Base-by-base conservation (phyloP, 768 basidiomycete genomes). In the Lyophyllum atratum region DNA sequence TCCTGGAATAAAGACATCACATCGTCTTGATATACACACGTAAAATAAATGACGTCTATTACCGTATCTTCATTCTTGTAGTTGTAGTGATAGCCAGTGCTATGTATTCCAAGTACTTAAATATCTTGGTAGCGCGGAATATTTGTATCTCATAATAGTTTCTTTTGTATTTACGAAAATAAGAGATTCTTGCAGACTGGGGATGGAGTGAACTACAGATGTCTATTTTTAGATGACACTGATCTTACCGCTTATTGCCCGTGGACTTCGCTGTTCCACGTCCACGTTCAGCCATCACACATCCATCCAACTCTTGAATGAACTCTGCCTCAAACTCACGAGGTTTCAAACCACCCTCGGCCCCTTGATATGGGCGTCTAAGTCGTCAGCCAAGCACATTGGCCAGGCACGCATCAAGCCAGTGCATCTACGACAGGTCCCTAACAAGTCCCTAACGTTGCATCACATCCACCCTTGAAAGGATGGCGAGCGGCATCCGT, bases 401-500 rank as follows among this genome's bases (percentile, higher is more conserved):
- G n/a, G n/a, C n/a, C 43, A 49, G 49, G 49, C 49, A 50, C 34
- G 28, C 3, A 49, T 22, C 10, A 25, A 46, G 24, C 45, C 45
- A 14, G 25, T 46, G 45, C 45, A 28, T 3, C 12, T 26, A 4
- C 34, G 34, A 37, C 34, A 37, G 6, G 4, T 3, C 34, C 4
- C 34, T 15, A 11, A n/a, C n/a, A n/a, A n/a, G n/a, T n/a, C 29
- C 11, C 29, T 6, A 31, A 31, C 29, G 29, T 37, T 37, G n/a
- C 24, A 42, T 42, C 40, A 42, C 10, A 5, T 19, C 6, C 11
- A 42, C 40, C 40, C 40, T 42, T 33, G 46, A 34, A 39, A 31
- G 43, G 46, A 57, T 26, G 55, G 55, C 33, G 15, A 64, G 59
- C n/a, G n/a, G n/a, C 39, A 65, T 45, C n/a, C 64, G 66, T 53